Base-by-base conservation (phyloP, 2,329 filamentous ascomycete genomes). In the Epichloe amarillans region DNA sequence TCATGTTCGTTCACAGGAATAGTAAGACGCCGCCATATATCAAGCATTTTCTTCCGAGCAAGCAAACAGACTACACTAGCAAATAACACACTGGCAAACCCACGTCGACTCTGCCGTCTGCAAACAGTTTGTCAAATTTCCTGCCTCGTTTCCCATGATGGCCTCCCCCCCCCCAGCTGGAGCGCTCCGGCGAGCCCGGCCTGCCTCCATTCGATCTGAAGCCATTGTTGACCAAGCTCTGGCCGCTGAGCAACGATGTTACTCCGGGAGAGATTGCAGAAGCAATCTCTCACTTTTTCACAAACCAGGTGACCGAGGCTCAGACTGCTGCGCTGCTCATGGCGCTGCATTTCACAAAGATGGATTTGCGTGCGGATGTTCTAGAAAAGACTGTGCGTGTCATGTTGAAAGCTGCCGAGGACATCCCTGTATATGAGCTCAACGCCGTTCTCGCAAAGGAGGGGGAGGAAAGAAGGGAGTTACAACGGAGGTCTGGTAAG, bases 261-360 rank as follows among this genome's bases (percentile, higher is more conserved):
- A 80, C 82, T 15, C 82, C 90, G 12, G 73, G 80, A 47, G 88
- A 96, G 65, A 93, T 98, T 64, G 88, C 91, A 53, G 76, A 84
- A n/a, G 90, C 91, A 50, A 84, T 97, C 59, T 84, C 88, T 4
- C 76, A 91, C 62, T 94, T 96, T 64, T 97, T 97, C 68, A 90
- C 89, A 52, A 84, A 96, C 69, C 81, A 82, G 57, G 75, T 97
- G 17, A 91, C 87, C n/a, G 83, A 87, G 39, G 86, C 90, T 8
- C 93, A 97, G 66, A 86, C 86, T 1, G 86, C 87, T 50, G 86
- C 90, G 39, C 75, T 98, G 51, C 75, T 97, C 49, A 96, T 93
- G 62, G 86, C 89, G 50, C 75, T 98, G 44, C 91, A 96, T 70
- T 96, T 95, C 58, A 95, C 89, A 2, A 82, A 83, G 52, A 80